A percentile compares a stretch with the other conserved stretches of the same genome.
These are phyloP conservation scores for Filosporella fistucella DNA, from an alignment of 495 filamentous ascomycete species.

Conservation along the genomic window DNA sequence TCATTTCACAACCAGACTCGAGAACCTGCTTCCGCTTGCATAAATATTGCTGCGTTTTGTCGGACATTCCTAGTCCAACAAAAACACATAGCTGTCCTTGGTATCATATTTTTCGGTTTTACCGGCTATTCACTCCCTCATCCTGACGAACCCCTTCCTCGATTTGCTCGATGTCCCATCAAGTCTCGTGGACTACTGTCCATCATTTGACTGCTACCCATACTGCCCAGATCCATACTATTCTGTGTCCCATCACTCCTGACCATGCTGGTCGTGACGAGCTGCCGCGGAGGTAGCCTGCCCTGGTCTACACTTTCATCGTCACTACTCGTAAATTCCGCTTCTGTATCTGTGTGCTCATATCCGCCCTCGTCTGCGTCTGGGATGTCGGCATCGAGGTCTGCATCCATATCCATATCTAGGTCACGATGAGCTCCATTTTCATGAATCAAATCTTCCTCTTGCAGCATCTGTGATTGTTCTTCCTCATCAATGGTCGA, in stretches of 20 bases:
- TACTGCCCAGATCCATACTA: constrained; percentile 45
- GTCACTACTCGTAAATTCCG: constrained; percentile 46
- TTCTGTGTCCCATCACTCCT: constrained; percentile 36
- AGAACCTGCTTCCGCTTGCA: too few relatives aligned
- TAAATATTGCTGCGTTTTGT: too few relatives aligned
- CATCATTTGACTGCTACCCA: constrained; percentile 41
- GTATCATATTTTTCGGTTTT: too few relatives aligned
- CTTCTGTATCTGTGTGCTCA: constrained; percentile 83
- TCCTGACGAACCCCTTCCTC: too few relatives aligned
- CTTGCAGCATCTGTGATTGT: constrained; percentile 43
- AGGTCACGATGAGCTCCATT: constrained; percentile 23
- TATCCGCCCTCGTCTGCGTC: constrained; percentile 59
- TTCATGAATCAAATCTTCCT: constrained; percentile 41
- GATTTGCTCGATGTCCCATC: not conserved
- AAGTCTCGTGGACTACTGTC: constrained; percentile 33
- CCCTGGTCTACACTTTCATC: constrained; percentile 23
- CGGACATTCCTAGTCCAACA: too few relatives aligned
- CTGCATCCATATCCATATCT: constrained; percentile 49
- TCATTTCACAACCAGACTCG: too few relatives aligned
- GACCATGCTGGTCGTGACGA: constrained; percentile 26
- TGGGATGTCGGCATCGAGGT: constrained; percentile 65
- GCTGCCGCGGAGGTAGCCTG: not conserved
- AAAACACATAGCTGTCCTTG: too few relatives aligned
- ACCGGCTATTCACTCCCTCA: too few relatives aligned
- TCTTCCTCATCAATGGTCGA: constrained; percentile 29